These are phyloP conservation scores for Naumovozyma castellii DNA, from an alignment of 805 yeast genomes.

Conservation along the genomic window DNA sequence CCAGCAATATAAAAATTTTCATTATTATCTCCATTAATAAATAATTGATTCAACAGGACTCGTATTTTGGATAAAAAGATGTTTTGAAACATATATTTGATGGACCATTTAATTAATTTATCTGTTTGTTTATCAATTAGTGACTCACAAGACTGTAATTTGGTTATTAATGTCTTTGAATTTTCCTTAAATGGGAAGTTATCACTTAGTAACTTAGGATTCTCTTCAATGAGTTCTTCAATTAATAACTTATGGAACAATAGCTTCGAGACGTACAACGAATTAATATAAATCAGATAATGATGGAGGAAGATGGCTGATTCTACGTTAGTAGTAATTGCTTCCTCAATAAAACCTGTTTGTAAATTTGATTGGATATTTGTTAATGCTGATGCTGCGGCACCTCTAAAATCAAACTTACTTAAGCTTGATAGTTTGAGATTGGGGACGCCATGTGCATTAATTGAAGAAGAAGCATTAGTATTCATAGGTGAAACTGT, in stretches of 20 bases:
- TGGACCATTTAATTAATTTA: conserved; percentile 31
- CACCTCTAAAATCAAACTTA: conserved; percentile 27
- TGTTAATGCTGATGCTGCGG: conserved; percentile 35
- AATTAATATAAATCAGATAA: conserved; percentile 62
- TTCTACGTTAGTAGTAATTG: conserved; percentile 14
- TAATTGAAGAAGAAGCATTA: neutral
- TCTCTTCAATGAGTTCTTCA: conserved; percentile 26
- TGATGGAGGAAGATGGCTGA: conserved; percentile 38
- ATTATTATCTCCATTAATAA: conserved; percentile 5
- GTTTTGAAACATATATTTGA: conserved; percentile 36
- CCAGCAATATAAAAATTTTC: conserved; percentile 21
- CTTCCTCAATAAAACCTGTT: conserved; percentile 27
- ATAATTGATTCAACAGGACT: conserved; percentile 37
- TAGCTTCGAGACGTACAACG: conserved; percentile 52
- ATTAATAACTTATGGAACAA: conserved; percentile 46
- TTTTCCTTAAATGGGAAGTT: conserved; percentile 35
- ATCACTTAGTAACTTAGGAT: conserved; percentile 24
- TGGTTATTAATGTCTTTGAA: conserved; percentile 18
- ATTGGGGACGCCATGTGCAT: neutral
- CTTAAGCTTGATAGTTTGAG: conserved; percentile 6
- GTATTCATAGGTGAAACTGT: neutral
- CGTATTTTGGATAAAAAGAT: conserved; percentile 31
- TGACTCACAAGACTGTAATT: conserved; percentile 20
- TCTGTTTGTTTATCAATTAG: conserved; percentile 21
- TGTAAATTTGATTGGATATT: conserved; percentile 30